Conservation (phyloP, 1,284 basidiomycete species). For the Boletus hoseneyae region DNA sequence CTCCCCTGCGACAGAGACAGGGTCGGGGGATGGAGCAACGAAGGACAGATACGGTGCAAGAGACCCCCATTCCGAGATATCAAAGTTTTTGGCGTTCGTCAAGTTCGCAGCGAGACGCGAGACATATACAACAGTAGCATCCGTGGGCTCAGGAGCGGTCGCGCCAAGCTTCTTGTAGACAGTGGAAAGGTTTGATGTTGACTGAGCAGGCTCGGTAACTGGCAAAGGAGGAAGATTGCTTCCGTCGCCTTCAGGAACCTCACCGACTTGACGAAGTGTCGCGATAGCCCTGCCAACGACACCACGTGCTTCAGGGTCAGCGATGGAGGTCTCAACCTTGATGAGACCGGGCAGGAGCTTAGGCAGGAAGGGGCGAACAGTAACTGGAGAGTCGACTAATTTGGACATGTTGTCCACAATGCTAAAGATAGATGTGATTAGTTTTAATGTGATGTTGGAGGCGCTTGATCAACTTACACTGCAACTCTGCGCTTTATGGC, state of each 20-base stretch:
- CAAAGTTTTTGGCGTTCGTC: slow-evolving; percentile 89
- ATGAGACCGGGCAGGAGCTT: slow-evolving; percentile 92
- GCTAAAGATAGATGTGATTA: slow-evolving; percentile 38
- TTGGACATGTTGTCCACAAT: slow-evolving; percentile 99
- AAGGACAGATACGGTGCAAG: slow-evolving; percentile 78
- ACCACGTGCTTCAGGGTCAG: slow-evolving; percentile 93
- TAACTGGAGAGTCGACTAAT: slow-evolving; percentile 93
- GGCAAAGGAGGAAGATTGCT: slow-evolving; percentile 86
- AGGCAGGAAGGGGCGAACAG: slow-evolving; percentile 94
- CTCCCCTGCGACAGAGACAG: slow-evolving; percentile 72
- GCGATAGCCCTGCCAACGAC: slow-evolving; percentile 87
- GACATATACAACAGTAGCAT: slow-evolving; percentile 69
- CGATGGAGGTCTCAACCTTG: slow-evolving; percentile 90
- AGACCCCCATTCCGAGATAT: slow-evolving; percentile 83
- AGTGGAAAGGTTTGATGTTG: slow-evolving; percentile 62
- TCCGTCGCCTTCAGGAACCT: slow-evolving; percentile 82
- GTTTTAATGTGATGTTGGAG: slow-evolving; percentile 16
- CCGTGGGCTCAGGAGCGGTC: slow-evolving; percentile 52
- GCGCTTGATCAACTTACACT: slow-evolving; percentile 54
- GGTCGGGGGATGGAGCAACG: slow-evolving; percentile 62
- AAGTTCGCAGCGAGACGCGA: slow-evolving; percentile 81
- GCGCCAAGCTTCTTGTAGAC: slow-evolving; percentile 84
- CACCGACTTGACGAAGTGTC: slow-evolving; percentile 90
- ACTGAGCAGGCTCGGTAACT: slow-evolving; percentile 63
- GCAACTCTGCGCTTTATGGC: slow-evolving; percentile 96